These are phyloP conservation scores for Pichia sp. DNA, from an alignment of 1,139 yeast genomes.

Conservation along the genomic window DNA sequence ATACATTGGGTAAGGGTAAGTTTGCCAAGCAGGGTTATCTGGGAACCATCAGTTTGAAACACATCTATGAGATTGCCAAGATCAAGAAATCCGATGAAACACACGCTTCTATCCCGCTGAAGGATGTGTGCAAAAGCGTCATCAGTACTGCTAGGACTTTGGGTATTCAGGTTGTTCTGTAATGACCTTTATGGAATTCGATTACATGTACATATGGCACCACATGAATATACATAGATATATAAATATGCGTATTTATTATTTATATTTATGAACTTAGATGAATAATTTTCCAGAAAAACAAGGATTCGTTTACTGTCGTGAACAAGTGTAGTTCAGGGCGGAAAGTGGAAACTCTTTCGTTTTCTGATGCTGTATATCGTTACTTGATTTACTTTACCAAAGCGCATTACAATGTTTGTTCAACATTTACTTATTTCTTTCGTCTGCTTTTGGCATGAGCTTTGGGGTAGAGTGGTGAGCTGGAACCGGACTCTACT, in stretches of 20 bases:
- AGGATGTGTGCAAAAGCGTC: constrained; percentile 76
- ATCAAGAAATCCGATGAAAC: constrained; percentile 84
- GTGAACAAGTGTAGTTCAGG: too few relatives aligned
- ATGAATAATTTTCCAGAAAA: neutral
- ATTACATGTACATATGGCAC: constrained; percentile 3
- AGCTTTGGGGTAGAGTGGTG: neutral
- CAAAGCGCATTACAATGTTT: neutral
- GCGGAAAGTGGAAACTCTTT: too few relatives aligned
- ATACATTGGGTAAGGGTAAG: constrained; percentile 30
- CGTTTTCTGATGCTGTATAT: neutral
- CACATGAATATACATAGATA: neutral
- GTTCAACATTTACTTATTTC: neutral
- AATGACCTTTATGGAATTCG: neutral
- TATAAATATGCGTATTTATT: too few relatives aligned
- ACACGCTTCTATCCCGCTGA: constrained; percentile 66
- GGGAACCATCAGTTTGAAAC: constrained; percentile 80
- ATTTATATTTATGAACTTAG: neutral
- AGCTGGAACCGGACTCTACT: constrained; percentile 3
- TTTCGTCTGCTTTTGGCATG: constrained; percentile 10
- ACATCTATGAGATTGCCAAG: constrained; percentile 90
- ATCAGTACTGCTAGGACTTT: constrained; percentile 83
- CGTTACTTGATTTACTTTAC: neutral
- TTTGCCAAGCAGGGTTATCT: constrained; percentile 42
- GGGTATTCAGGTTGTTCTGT: constrained; percentile 75
- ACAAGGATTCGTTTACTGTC: too few relatives aligned